Evolutionary conservation across 306 rosid species (phyloP).

Genomic region (Cucurbita maxima): DNA sequence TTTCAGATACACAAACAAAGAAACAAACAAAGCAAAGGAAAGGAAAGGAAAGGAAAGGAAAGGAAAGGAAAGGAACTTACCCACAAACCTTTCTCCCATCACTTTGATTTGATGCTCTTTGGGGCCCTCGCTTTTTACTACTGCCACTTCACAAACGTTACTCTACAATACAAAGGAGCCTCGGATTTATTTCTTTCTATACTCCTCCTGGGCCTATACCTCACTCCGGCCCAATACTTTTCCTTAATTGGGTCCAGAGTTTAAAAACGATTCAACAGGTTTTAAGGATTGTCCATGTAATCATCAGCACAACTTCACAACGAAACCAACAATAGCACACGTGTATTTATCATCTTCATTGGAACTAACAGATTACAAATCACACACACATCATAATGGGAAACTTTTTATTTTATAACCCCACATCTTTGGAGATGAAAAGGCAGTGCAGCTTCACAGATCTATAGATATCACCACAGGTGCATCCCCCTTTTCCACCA

Average conservation of each 20-base stretch:
- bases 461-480: slow-evolving; percentile 42
- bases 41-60: no score
- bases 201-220: neutral
- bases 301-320: neutral
- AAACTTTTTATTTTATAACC: neutral
- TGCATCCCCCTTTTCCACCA: slow-evolving; percentile 60
- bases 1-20: neutral
- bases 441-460: slow-evolving; percentile 13
- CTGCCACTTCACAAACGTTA: neutral
- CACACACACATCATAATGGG: neutral
- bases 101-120: slow-evolving; percentile 38
- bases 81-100: slow-evolving; percentile 18
- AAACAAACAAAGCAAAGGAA: neutral
- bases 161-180: neutral
- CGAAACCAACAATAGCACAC: neutral
- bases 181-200: neutral
- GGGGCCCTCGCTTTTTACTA: slow-evolving; percentile 6
- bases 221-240: neutral
- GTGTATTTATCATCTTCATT: neutral
- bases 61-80: no score
- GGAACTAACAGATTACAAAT: neutral
- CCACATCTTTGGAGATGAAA: neutral
- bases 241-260: neutral
- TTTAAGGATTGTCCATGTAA: neutral
- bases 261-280: neutral